Evolutionary conservation across 352 stramenopile species (phyloP), one percentile per base, ranked within the genome.

Genomic region (Globisporangium viniferum): DNA sequence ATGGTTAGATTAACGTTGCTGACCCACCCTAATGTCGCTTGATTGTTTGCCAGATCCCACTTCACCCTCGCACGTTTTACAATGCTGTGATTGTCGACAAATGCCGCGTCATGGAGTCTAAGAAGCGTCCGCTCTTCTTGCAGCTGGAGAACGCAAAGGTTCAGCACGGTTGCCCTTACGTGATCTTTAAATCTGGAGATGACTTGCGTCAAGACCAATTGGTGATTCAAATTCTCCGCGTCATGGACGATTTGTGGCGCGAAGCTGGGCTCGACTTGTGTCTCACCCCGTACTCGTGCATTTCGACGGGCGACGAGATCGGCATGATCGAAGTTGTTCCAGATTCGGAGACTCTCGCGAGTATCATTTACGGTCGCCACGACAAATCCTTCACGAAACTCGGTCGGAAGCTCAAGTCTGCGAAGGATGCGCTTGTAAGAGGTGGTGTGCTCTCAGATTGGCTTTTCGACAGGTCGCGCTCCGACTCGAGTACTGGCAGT

Each of bases 121-220:
- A 98, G 72, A 98, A 98, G 71, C 80, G 90, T 4, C 94, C 94
- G 9, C 80, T 98, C 0, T 91, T 93, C 63, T 75, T 98, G 15
- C 88, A 91, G 27, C 88, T 98, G 12, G 74, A 91, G 62, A 91
- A 82, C 29, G 75, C 81, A 9, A 93, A 93, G 56, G 67, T 77
- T 0, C 72, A 90, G 48, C 81, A 92, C 59, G 78, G 74, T 31
- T 75, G 79, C 9, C 81, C 80, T 1, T 88, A 81, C 63, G 79
- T 97, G 36, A 96, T 98, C 61, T 97, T 98, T 76, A 98, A 98
- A 71, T 84, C 83, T 0, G 94, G 94, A 1, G 94, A 98, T 59
- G 94, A 98, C 68, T 69, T 98, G 44, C 90, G 94, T 6, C 95
- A 98, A 68, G 95, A 98, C 63, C 91, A 98, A 74, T 81, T 98